These are phyloP conservation scores for Xylariaceae sp. DNA, from an alignment of 2,329 filamentous ascomycete species.

Conservation along the genomic window DNA sequence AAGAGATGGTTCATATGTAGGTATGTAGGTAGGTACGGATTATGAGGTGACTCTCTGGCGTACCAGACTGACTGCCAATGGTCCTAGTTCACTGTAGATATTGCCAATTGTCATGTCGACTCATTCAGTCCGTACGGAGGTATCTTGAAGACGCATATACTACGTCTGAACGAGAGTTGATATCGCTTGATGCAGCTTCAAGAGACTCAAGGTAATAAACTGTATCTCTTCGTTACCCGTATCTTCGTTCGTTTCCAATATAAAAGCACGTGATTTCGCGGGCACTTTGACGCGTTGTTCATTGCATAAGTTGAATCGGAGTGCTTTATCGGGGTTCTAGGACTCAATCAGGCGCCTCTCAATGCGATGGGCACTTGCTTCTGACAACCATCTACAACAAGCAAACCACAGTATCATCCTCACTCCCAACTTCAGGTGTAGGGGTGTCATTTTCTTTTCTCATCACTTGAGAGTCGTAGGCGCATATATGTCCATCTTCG, in stretches of 20 bases:
- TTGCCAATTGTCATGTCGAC: too few relatives aligned
- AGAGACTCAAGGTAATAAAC: not conserved
- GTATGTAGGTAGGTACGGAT: too few relatives aligned
- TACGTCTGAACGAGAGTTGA: too few relatives aligned
- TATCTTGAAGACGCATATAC: too few relatives aligned
- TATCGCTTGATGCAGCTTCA: too few relatives aligned
- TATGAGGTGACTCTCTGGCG: too few relatives aligned
- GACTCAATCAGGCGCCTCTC: not conserved
- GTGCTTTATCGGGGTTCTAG: not conserved
- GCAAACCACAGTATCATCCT: not conserved
- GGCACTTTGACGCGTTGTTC: conserved; percentile 16
- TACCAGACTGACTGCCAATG: too few relatives aligned
- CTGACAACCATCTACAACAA: not conserved
- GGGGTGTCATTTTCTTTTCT: too few relatives aligned
- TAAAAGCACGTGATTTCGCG: conserved; percentile 21
- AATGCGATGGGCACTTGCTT: not conserved
- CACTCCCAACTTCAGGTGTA: not conserved
- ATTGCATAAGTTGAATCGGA: not conserved
- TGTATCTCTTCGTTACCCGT: not conserved
- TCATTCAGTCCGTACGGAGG: too few relatives aligned
- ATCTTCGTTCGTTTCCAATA: not conserved
- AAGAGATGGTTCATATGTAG: too few relatives aligned
- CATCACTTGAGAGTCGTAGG: not conserved
- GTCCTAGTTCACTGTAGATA: too few relatives aligned
- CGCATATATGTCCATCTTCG: not conserved